These are phyloP conservation scores for Tuber brumale DNA, from an alignment of 495 filamentous ascomycete genomes.

Conservation along the genomic window DNA sequence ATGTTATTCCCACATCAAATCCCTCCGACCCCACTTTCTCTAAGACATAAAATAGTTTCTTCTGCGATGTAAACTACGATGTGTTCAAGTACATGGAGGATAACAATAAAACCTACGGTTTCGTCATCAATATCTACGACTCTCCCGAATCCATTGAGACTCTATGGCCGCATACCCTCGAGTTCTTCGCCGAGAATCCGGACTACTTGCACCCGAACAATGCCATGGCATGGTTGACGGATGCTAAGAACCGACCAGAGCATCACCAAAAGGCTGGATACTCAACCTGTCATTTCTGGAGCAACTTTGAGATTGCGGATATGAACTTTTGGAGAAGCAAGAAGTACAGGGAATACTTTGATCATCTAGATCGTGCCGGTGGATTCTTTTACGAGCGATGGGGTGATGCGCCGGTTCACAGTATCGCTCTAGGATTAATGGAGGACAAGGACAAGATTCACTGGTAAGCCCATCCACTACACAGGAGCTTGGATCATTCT, in stretches of 20 bases:
- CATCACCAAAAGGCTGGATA: conserved; percentile 79
- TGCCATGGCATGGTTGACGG: conserved; percentile 79
- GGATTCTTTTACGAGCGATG: conserved; percentile 99
- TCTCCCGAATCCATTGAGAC: conserved; percentile 73
- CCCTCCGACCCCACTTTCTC: conserved; percentile 1
- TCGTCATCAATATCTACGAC: conserved; percentile 97
- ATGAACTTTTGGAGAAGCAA: conserved; percentile 91
- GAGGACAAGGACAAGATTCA: conserved; percentile 86
- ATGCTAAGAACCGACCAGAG: conserved; percentile 66
- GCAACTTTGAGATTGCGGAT: conserved; percentile 96
- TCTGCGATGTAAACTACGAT: conserved; percentile 98
- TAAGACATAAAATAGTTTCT: conserved; percentile 55
- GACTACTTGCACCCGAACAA: conserved; percentile 76
- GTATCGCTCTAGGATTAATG: conserved; percentile 87
- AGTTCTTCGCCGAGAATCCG: conserved; percentile 79
- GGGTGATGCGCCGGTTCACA: conserved; percentile 98
- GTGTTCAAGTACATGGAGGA: conserved; percentile 98
- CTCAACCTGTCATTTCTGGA: conserved; percentile 99
- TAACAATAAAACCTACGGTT: conserved; percentile 96
- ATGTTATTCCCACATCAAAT: background rate
- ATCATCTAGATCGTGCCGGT: conserved; percentile 86
- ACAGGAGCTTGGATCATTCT: background rate
- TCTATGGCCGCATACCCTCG: conserved; percentile 90
- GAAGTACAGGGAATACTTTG: conserved; percentile 90
- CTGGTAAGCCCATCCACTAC: conserved; percentile 57